Base-by-base conservation (phyloP, 2,329 filamentous ascomycete species). In the Fusarium udum region DNA sequence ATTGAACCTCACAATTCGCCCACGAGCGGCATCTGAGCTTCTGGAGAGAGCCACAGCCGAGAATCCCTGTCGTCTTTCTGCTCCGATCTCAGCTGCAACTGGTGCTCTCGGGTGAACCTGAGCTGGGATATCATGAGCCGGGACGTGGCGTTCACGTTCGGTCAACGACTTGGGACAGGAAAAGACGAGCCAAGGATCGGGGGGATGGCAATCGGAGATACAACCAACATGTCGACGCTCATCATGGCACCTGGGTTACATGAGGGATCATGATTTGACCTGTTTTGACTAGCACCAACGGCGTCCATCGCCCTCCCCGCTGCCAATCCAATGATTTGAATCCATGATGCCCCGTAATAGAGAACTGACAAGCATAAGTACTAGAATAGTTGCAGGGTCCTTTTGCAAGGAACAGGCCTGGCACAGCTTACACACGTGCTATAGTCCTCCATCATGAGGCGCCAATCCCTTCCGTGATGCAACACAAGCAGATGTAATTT, bases 151-250 rank as follows among this genome's bases (percentile, higher is more conserved):
- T 65, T 68, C 37, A 52, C 46, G 32, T 58, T 78, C 75, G 76
- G 76, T 78, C 64, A 76, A 53, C 71, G 37, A 67, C 67, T 77
- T 75, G 56, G 76, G 75, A 67, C 63, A 69, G 64, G 61, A 52
- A 36, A 52, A 36, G 9, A 52, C n/a, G n/a, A 36, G 73, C 69
- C 71, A 78, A 75, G 73, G 60, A 69, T 61, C 71, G 71, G 72
- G 72, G 72, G 57, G 34, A 65, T 64, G 24, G 68, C 18, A 58
- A 64, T 60, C 49, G 52, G 67, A 68, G 63, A 46, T 61, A 58
- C 36, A 55, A 20, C 52, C 31, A 55, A 26, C 45, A 60, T 63
- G 58, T 53, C 40, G 43, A 61, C 61, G 55, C 52, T 37, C 55
- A 63, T 71, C 48, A 71, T 67, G 62, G 62, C 71, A 73, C 71